phyloP scores from a whole-genome alignment of 805 yeast genomes.

The Teunomyces funiuensis region DNA sequence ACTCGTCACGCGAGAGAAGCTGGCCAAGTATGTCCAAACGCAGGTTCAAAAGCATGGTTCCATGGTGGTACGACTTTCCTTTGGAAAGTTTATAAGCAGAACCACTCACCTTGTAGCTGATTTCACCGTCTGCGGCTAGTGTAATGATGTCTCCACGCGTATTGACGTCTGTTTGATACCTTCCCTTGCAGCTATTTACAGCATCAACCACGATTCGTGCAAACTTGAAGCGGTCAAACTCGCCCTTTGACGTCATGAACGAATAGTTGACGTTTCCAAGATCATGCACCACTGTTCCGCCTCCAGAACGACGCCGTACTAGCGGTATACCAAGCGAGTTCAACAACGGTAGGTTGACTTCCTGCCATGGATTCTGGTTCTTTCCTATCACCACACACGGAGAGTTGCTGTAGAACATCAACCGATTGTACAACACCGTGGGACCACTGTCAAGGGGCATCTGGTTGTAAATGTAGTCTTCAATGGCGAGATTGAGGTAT shows the following conservation, averaged over 20 bases:
- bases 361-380: conserved; percentile 94
- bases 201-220: conserved; percentile 42
- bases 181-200: conserved; percentile 21
- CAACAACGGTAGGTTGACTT: conserved; percentile 62
- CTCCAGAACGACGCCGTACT: conserved; percentile 83
- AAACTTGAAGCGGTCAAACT: conserved; percentile 61
- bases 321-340: conserved; percentile 56
- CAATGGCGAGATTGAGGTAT: conserved; percentile 74
- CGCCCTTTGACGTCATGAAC: conserved; percentile 65
- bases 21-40: conserved; percentile 57
- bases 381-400: conserved; percentile 95
- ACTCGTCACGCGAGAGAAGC: conserved; percentile 52
- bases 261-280: conserved; percentile 85
- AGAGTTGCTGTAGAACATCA: conserved; percentile 71
- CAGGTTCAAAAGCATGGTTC: conserved; percentile 83
- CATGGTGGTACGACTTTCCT: conserved; percentile 89
- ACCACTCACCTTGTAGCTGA: conserved; percentile 72
- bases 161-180: conserved; percentile 49
- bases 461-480: conserved; percentile 67
- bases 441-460: conserved; percentile 46
- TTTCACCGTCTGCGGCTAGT: conserved; percentile 18
- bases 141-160: conserved; percentile 79
- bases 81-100: conserved; percentile 85
- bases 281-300: conserved; percentile 97
- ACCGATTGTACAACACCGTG: conserved; percentile 42